A percentile compares a stretch with the other conserved stretches of the same genome.
Evolutionary conservation across 2,329 filamentous ascomycete genomes (phyloP).

Genomic region (Zymoseptoria pseudotritici): DNA sequence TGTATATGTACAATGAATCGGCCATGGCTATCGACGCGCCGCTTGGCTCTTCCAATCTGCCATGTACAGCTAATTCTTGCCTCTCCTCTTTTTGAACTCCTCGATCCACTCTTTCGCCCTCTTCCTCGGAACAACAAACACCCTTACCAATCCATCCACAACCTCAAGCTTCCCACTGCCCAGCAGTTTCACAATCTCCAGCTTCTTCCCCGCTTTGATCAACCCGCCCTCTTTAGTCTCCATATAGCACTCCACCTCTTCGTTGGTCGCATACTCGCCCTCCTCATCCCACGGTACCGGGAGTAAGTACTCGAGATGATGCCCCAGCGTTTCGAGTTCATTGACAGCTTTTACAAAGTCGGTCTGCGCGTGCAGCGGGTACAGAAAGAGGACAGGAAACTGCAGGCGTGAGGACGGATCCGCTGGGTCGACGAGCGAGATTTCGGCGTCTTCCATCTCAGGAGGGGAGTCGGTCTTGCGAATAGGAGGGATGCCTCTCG

Average conservation of each 20-base stretch:
- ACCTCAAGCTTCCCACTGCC: conserved; percentile 73
- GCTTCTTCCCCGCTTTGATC: conserved; percentile 83
- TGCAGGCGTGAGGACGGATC: conserved; percentile 64
- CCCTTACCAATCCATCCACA: conserved; percentile 73
- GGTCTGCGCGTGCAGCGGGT: conserved; percentile 71
- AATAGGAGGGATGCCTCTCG: conserved; percentile 58
- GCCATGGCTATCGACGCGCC: neutral
- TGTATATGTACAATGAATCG: neutral
- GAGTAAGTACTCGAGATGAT: conserved; percentile 79
- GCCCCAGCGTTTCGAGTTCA: conserved; percentile 65
- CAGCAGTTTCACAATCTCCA: conserved; percentile 67
- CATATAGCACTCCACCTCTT: conserved; percentile 76
- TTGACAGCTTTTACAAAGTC: conserved; percentile 86
- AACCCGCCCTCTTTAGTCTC: conserved; percentile 74
- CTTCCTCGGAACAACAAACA: conserved; percentile 71
- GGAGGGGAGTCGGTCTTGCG: conserved; percentile 64
- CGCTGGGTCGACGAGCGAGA: conserved; percentile 64
- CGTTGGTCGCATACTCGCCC: conserved; percentile 53
- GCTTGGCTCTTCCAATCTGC: neutral
- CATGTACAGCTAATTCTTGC: conserved; percentile 11
- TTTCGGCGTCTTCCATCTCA: conserved; percentile 75
- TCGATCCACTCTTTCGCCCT: conserved; percentile 69
- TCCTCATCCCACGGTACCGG: conserved; percentile 78
- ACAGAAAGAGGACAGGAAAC: conserved; percentile 77
- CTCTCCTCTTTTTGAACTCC: conserved; percentile 70